phyloP scores from a whole-genome alignment of 2,329 filamentous ascomycete species.

The Alternaria arbusti region DNA sequence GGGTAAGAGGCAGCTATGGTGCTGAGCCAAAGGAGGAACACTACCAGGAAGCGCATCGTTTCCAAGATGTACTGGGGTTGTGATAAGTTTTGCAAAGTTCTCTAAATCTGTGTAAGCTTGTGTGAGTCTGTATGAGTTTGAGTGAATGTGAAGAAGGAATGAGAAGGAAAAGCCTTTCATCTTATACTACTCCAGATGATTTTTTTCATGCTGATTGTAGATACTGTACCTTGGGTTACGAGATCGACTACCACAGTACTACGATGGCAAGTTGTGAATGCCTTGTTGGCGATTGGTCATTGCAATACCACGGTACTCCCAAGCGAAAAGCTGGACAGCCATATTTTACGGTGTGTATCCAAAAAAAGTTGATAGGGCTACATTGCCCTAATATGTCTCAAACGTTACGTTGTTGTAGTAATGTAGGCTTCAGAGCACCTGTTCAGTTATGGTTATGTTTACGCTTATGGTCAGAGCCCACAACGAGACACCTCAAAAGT shows the following conservation, averaged over 20 bases:
- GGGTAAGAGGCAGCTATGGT: conserved; percentile 6
- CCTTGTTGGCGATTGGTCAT: background rate
- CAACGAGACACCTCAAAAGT: background rate
- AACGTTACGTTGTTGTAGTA: background rate
- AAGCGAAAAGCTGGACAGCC: background rate
- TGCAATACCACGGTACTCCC: background rate
- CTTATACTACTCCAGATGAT: background rate
- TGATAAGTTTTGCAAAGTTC: background rate
- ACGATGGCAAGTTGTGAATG: background rate
- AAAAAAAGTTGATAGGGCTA: background rate
- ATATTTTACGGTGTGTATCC: background rate
- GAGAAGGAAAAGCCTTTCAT: too few relatives aligned
- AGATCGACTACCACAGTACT: background rate
- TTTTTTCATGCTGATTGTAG: background rate
- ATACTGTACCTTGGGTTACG: background rate
- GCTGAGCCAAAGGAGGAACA: conserved; percentile 9
- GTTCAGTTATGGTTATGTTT: background rate
- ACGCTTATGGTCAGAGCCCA: background rate
- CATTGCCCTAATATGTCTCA: background rate
- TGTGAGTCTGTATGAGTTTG: background rate
- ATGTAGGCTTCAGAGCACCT: background rate
- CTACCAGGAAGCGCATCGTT: conserved; percentile 15
- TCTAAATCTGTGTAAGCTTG: background rate
- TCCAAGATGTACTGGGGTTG: background rate
- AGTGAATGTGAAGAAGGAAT: background rate